Base-by-base conservation (phyloP, 2,329 filamentous ascomycete genomes). In the Cercospora sp. region DNA sequence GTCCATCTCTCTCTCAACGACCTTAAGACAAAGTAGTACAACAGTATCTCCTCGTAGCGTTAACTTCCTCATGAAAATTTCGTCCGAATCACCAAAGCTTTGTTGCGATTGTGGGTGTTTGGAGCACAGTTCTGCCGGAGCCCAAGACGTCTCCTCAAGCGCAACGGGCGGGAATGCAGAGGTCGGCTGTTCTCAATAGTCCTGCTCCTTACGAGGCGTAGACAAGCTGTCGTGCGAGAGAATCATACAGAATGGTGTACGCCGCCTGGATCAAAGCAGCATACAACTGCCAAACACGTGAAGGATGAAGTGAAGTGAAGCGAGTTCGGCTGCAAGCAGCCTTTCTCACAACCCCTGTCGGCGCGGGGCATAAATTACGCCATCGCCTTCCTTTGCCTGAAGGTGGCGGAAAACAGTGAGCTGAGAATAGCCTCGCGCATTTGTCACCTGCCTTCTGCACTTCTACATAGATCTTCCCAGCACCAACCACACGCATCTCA, bases 311-410 rank as follows among this genome's bases (percentile, higher is more conserved):
- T 55, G 49, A 53, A 43, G 37, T 21, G 49, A 55, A 55, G 49
- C 24, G 49, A 30, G 24, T n/a, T 55, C 49, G 49, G 24, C 49
- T 28, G 49, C 24, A 55, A 30, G 49, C 49, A 30, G 24, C 24
- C 7, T 28, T 2, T 28, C 13, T 1, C n/a, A 24, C 24, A 24
- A 55, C 49, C 24, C 49, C 28, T 28, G 49, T 55, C 26, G 49
- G 49, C 49, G 49, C 49, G 49, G 49, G 49, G 49, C 49, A 55
- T 9, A 28, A 55, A 51, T 55, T 55, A 55, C 49, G 49, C 49
- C 49, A 53, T 53, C 45, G 45, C 18, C 21, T 21, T 51, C 45
- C 45, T 51, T 26, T 24, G 18, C 21, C 49, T 53, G 49, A 24
- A 26, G 49, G 49, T 53, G 49, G 49, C 49, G 49, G 49, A 53